phyloP scores from a whole-genome alignment of 345 rosid genomes.

The Pugionium dolabratum region DNA sequence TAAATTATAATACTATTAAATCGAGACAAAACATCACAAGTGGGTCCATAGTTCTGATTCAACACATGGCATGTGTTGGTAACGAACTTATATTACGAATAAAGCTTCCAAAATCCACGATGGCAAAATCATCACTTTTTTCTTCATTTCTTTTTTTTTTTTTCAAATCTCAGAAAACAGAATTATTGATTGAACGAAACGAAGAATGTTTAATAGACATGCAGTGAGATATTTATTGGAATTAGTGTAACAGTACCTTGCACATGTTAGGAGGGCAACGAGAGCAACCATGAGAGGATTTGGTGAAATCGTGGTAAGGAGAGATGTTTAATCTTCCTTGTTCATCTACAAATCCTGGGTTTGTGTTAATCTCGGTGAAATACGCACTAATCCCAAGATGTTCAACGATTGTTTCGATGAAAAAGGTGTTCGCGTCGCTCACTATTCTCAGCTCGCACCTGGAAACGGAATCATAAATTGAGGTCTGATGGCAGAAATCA shows the following conservation, averaged over 20 bases:
- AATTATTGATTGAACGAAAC: neutral
- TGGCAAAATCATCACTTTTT: neutral
- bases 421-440: slow-evolving; percentile 78
- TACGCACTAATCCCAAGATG: slow-evolving; percentile 58
- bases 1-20: neutral
- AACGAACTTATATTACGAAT: too few species aligned
- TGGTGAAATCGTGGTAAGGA: slow-evolving; percentile 66
- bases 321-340: slow-evolving; percentile 56
- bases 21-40: neutral
- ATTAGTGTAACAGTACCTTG: slow-evolving; percentile 53
- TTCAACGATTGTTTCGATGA: slow-evolving; percentile 66
- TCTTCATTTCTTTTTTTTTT: neutral
- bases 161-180: neutral
- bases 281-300: slow-evolving; percentile 61
- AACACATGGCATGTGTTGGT: slow-evolving; percentile 14
- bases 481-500: neutral
- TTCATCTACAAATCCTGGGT: slow-evolving; percentile 63
- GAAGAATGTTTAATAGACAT: too few species aligned
- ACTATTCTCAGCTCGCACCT: slow-evolving; percentile 86
- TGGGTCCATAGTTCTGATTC: neutral
- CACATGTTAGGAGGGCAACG: slow-evolving; percentile 95
- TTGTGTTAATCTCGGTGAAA: slow-evolving; percentile 81
- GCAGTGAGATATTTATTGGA: too few species aligned
- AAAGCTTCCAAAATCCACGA: too few species aligned
- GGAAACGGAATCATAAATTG: slow-evolving; percentile 2